Percentiles rank a stretch among this genome's conserved stretches.
phyloP scores from a whole-genome alignment of 352 stramenopile genomes.

The Lagenidium giganteum region DNA sequence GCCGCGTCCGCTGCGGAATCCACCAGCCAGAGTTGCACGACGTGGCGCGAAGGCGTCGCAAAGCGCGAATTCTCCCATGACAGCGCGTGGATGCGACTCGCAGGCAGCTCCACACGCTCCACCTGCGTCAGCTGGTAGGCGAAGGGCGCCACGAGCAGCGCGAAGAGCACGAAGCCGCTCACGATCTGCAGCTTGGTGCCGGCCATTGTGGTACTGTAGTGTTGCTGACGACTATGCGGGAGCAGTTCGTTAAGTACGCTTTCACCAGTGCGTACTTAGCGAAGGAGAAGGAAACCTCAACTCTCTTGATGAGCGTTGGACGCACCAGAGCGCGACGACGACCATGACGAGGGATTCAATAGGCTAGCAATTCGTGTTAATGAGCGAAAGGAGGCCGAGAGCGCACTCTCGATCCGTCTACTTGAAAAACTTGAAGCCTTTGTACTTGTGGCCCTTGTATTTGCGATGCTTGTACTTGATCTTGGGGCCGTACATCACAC shows the following conservation, averaged over 20 bases:
- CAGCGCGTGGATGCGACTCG: constrained; percentile 48
- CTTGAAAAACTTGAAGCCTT: constrained; percentile 37
- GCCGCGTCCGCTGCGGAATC: neutral
- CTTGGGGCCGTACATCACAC: constrained; percentile 44
- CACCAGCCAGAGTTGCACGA: neutral
- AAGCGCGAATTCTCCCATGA: constrained; percentile 25
- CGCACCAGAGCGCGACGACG: no score
- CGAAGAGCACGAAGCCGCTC: constrained; percentile 66
- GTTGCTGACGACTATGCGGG: neutral
- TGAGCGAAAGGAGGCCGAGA: no score
- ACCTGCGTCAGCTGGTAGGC: constrained; percentile 68
- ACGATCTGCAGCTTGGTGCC: constrained; percentile 75
- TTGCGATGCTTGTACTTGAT: constrained; percentile 44
- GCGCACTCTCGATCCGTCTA: neutral
- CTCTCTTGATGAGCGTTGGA: no score
- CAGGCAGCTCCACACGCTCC: constrained; percentile 49
- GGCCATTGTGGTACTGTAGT: constrained; percentile 33
- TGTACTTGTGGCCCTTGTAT: constrained; percentile 47
- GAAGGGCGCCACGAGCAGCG: constrained; percentile 48
- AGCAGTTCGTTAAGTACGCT: no score
- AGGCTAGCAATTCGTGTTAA: no score
- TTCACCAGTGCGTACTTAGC: no score
- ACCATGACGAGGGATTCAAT: no score
- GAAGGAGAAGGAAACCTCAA: no score
- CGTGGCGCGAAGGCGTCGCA: constrained; percentile 8